phyloP scores from a whole-genome alignment of 2,329 filamentous ascomycete genomes.

The Metarhizium album region DNA sequence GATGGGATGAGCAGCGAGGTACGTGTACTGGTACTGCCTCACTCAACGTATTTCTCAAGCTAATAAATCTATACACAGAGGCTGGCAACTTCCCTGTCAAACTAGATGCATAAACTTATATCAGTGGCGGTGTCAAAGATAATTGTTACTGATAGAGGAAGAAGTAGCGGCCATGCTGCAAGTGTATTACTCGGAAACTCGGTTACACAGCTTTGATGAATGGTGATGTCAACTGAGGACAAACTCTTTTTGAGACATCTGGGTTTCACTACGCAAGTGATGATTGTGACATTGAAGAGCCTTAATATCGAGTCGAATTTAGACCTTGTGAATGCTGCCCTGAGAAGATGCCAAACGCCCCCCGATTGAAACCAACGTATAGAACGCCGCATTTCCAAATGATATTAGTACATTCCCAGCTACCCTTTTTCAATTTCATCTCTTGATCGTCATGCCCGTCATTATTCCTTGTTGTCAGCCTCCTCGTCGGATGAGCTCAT shows the following conservation, averaged over 20 bases:
- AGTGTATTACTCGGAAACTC: conserved; percentile 25
- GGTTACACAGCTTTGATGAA: conserved; percentile 18
- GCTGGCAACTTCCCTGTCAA: conserved; percentile 58
- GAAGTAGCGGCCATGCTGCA: conserved; percentile 23
- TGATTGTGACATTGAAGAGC: not conserved
- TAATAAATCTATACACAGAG: conserved; percentile 33
- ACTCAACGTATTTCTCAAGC: conserved; percentile 5
- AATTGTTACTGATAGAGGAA: conserved; percentile 17
- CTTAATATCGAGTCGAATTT: not conserved
- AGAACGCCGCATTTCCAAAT: not conserved
- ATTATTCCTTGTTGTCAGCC: conserved; percentile 11
- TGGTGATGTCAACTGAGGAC: conserved; percentile 10
- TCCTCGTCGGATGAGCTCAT: conserved; percentile 59
- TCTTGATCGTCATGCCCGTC: not conserved
- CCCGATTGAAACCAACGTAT: not conserved
- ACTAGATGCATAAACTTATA: conserved; percentile 43
- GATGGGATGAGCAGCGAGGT: conserved; percentile 98
- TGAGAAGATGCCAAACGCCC: not conserved
- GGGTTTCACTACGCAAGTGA: not conserved
- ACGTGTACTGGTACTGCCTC: conserved; percentile 27
- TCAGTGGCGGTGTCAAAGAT: conserved; percentile 12
- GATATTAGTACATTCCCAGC: not conserved
- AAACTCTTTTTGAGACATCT: conserved; percentile 4
- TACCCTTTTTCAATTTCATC: not conserved
- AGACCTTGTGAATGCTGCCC: conserved; percentile 1